A percentile compares a stretch with the other conserved stretches of the same genome.
Conservation (phyloP, 345 rosid species). For the Alliaria petiolata region DNA sequence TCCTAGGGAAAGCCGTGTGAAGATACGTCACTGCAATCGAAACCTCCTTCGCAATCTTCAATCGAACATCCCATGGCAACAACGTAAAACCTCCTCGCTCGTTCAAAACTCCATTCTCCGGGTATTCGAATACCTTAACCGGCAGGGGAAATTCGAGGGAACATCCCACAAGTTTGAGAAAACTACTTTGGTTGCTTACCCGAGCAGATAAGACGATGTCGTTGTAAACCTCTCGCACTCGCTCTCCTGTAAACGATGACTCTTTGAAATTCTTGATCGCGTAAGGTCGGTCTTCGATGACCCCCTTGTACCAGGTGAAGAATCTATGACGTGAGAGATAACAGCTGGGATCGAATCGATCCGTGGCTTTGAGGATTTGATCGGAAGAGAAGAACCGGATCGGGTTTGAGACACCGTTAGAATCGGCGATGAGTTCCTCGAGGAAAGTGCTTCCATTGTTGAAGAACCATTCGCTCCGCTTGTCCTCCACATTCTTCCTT, state of each 20-base stretch:
- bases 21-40: not conserved
- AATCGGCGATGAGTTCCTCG: not conserved
- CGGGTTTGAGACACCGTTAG: not conserved
- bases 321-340: not conserved
- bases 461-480: not conserved
- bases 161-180: not conserved
- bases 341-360: not conserved
- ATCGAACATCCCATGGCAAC: not conserved
- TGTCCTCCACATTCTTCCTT: not conserved
- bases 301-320: not conserved
- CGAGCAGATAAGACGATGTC: not conserved
- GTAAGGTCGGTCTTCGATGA: not conserved
- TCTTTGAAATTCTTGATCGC: not conserved
- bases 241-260: not conserved
- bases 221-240: not conserved
- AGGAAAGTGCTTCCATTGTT: not conserved
- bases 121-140: not conserved
- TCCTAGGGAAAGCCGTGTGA: not conserved
- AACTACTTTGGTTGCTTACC: not conserved
- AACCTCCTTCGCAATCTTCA: not conserved
- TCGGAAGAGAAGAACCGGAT: not conserved
- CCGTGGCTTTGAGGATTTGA: not conserved
- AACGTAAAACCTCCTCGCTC: not conserved
- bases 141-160: not conserved
- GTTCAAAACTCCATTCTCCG: not conserved